Base-by-base conservation (phyloP, 768 basidiomycete genomes). In the Tylopilus sp. region DNA sequence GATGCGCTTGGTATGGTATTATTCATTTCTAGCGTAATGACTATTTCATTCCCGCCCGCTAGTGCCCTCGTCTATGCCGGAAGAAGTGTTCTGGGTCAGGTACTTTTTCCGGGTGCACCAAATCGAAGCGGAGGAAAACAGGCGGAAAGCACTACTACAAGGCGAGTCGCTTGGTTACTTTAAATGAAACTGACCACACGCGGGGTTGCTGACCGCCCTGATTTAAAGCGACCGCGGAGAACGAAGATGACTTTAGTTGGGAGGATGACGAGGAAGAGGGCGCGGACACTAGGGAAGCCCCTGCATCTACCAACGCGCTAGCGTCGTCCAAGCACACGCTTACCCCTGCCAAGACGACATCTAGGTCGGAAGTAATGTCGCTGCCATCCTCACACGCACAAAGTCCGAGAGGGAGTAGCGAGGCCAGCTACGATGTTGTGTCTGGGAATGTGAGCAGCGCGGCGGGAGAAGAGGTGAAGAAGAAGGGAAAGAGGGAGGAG, bases 241-340 rank as follows among this genome's bases (percentile, higher is more conserved):
- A 78, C 23, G 93, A 95, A 40, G 93, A 95, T 30, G 86, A 91
- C 52, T 93, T 95, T 69, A 88, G 82, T 60, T 95, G 92, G 92
- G 92, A 94, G 64, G 91, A 91, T 48, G 83, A 85, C 45, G 91
- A 94, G n/a, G 90, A 91, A n/a, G 86, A 88, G 40, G 57, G 63
- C n/a, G 51, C 44, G 3, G 57, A 58, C 47, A 33, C 52, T 17
- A 57, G 54, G 49, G 46, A 53, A 18, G 11, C 39, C 9, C 6
- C 44, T 0, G 53, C 40, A 30, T 40, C 48, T 15, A 42, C 53
- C 31, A 56, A 54, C 40, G 50, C 52, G 40, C 48, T 63, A 44
- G 47, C 50, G 47, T 57, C 59, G 39, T 58, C 67, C 28, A 57
- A 62, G 36, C 64, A 56, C 38, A 66, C 59, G 26, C 60, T 61